Evolutionary conservation across 768 basidiomycete species (phyloP), one percentile per base, ranked within the genome.

Genomic region (Neoboletus magnificus): DNA sequence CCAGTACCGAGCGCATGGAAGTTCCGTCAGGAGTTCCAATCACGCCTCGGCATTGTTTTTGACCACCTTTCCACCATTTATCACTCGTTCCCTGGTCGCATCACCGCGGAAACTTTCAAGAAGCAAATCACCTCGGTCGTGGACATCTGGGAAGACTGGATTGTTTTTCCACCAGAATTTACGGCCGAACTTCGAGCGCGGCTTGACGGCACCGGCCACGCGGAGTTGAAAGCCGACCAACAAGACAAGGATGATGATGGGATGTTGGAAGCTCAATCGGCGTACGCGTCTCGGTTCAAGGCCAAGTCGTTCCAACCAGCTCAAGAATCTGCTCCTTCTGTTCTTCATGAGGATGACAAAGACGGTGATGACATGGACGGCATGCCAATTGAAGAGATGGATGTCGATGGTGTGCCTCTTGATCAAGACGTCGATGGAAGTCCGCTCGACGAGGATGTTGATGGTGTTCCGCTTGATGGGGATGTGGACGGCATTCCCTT

Each of bases 141-240:
- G 6, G 95, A 98, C 65, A 87, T 98, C 30, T 98, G 97, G 94
- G 97, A 98, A 67, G 89, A 97, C 68, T 96, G 95, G 94, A 95
- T 98, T 55, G 91, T 98, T 32, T 98, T 98, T 68, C 80, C 91
- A 50, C 89, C 88, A 3, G 91, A 95, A 52, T 91, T 89, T 64
- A 94, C 90, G 0, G 66, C 79, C 2, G 84, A 87, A 62, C 78
- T 96, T 16, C 79, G 92, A 25, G 73, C 72, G 51, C 77, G 93
- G 53, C 78, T 98, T 47, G 91, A 95, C 47, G 91, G 91, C 22
- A 73, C 67, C 20, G 59, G 65, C 1, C 64, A 63, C 25, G 62
- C 70, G 22, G 69, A 71, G 48, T 59, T 71, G 39, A 63, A 66
- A 45, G 61, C 63, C 2, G 59, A 60, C 33, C 65, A 71, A 20